Base-by-base conservation (phyloP, 1,284 basidiomycete genomes). In the Singerocomus rubriflavus region DNA sequence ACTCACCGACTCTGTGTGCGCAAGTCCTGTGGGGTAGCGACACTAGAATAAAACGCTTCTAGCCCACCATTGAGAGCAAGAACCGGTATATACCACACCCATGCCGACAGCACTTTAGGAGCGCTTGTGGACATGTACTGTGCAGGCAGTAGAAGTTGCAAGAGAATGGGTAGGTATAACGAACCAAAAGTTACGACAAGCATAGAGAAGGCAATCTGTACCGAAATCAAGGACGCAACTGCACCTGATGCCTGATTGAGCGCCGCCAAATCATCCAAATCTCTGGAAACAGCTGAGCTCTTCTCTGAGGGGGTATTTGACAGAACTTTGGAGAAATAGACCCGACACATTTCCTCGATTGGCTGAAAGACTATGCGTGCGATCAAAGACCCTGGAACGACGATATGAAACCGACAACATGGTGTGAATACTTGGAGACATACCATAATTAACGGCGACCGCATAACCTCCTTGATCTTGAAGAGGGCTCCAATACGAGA, bases 381-480 rank as follows among this genome's bases (percentile, higher is more conserved):
- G 31, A 96, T 75, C 12, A 98, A 78, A 1, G 93, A 96, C 42
- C 94, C 93, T 96, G 62, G 32, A 49, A 41, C 17, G 29, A 46
- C 16, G 17, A 40, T 52, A 16, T 4, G 25, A 58, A 47, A 38
- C 10, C 3, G 29, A 34, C 25, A 40, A 35, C 32, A 52, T 25
- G 12, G 44, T 34, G 6, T 69, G 31, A 44, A 29, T 12, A n/a
- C 21, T 47, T 12, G 4, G 27, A 39, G 16, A 44, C 81, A 40
- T 42, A 91, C 93, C 94, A 64, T 98, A 98, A 70, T 97, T 97
- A 39, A 89, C 87, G 11, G 95, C 95, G 10, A 98, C 77, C 0
- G 94, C 94, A 66, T 97, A 98, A 3, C 92, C 94, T 10, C 91
- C 94, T 70, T 97, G 93, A 65, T 94, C 88, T 46, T 85, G 76